Conservation (phyloP, 805 yeast species). For the Candida khao-thaluensis region DNA sequence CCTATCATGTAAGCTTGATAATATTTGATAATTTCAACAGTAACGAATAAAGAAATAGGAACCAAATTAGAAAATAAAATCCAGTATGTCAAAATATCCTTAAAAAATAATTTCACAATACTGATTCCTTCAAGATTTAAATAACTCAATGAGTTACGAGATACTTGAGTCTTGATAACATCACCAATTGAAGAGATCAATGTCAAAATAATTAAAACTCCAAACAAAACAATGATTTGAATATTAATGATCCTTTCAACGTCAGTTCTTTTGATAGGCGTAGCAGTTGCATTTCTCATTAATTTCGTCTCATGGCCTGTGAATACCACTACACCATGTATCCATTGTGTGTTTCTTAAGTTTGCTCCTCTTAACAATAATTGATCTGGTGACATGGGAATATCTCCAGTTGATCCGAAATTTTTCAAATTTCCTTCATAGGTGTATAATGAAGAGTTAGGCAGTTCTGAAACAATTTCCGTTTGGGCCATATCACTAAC, state of each 20-base stretch:
- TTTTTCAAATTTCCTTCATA: constrained; percentile 83
- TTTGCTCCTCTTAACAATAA: constrained; percentile 93
- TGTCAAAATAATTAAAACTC: constrained; percentile 70
- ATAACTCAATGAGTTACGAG: constrained; percentile 56
- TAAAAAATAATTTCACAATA: constrained; percentile 70
- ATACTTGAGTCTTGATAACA: constrained; percentile 64
- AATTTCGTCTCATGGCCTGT: constrained; percentile 98
- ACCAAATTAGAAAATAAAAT: constrained; percentile 92
- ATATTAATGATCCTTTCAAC: constrained; percentile 93
- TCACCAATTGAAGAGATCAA: constrained; percentile 86
- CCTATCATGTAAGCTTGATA: constrained; percentile 94
- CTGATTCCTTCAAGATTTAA: constrained; percentile 67
- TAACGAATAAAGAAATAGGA: constrained; percentile 95
- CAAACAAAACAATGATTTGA: constrained; percentile 86
- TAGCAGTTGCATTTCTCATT: constrained; percentile 98
- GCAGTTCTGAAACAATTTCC: constrained; percentile 77
- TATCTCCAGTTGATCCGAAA: constrained; percentile 47
- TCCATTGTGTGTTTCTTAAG: constrained; percentile 91
- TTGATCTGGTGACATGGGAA: constrained; percentile 88
- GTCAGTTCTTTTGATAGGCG: constrained; percentile 96
- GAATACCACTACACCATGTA: constrained; percentile 88
- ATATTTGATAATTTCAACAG: constrained; percentile 92
- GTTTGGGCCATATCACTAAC: constrained; percentile 30
- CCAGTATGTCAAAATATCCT: constrained; percentile 91
- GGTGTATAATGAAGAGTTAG: constrained; percentile 90